Evolutionary conservation across 179 eudicot genomes (phyloP), one percentile per base, ranked within the genome.

Genomic region (Beta macrorhiza): DNA sequence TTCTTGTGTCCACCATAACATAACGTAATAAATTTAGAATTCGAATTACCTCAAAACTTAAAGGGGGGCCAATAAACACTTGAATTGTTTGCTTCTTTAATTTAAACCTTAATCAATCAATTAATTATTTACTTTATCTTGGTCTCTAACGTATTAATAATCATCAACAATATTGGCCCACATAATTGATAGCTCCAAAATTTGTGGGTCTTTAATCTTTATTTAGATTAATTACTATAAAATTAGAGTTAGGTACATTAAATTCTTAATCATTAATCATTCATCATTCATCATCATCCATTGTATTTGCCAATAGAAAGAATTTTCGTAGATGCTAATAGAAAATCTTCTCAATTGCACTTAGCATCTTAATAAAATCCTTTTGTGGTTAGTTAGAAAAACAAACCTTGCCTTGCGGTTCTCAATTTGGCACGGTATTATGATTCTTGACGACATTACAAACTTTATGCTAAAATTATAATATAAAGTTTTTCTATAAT

Each of bases 341-440:
- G 1, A 73, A 82, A 71, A 81, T 45, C 59, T 58, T 74, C 4
- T 58, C 65, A 5, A 45, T 75, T 64, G 65, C 67, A 61, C 79
- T 82, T 55, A 72, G 82, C 77, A 78, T 78, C 82, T 69, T 67
- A 69, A 69, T 44, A 42, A 16, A 57, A 15, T 37, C 2, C 25
- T 74, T 76, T 76, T 81, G 9, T 58, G 63, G 80, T 77, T 80
- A 78, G 81, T 75, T 79, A 74, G 72, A 20, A 72, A 22, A 20
- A 57, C 78, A 68, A 81, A 74, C 70, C 82, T 84, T 81, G 85
- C 81, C 85, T 63, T 75, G 82, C 64, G 77, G 82, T 75, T 83
- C 68, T 79, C 58, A 57, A 16, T 16, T 57, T 74, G 71, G 76
- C 57, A 83, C 63, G 71, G 29, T 78, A 71, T 52, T 78, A 71